phyloP scores from a whole-genome alignment of 345 rosid genomes.

The Carallia brachiata region DNA sequence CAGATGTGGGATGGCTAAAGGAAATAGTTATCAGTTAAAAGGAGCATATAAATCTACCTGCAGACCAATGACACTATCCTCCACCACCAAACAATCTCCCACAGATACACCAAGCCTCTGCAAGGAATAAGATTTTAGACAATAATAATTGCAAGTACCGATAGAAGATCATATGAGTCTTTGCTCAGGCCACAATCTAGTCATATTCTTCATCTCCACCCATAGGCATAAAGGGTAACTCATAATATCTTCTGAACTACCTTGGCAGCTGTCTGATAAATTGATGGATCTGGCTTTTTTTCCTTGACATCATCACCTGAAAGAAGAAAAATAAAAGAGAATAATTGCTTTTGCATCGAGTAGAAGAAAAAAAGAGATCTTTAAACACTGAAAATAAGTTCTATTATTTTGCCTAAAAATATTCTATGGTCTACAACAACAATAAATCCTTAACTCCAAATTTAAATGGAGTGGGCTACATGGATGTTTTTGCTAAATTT shows the following conservation, averaged over 20 bases:
- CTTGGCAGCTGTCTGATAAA: slow-evolving; percentile 77
- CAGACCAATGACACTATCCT: slow-evolving; percentile 92
- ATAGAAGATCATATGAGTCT: not conserved
- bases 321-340: not conserved
- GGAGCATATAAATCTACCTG: slow-evolving; percentile 41
- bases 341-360: not conserved
- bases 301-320: slow-evolving; percentile 95
- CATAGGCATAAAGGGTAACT: not conserved
- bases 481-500: too few species aligned
- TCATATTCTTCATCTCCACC: not conserved
- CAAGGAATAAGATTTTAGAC: slow-evolving; percentile 14
- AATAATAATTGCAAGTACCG: not conserved
- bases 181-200: not conserved
- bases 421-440: too few species aligned
- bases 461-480: too few species aligned
- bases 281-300: slow-evolving; percentile 91
- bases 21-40: not conserved
- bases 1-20: not conserved
- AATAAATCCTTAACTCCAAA: too few species aligned
- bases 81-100: slow-evolving; percentile 82
- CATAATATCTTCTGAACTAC: slow-evolving; percentile 24
- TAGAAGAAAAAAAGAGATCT: too few species aligned
- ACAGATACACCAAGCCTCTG: slow-evolving; percentile 75
- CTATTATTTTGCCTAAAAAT: too few species aligned
- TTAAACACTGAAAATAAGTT: too few species aligned